Evolutionary conservation across 176 grass and related monocot genomes (phyloP), one percentile per base, ranked within the genome.

Genomic region (Triticum turgidum): DNA sequence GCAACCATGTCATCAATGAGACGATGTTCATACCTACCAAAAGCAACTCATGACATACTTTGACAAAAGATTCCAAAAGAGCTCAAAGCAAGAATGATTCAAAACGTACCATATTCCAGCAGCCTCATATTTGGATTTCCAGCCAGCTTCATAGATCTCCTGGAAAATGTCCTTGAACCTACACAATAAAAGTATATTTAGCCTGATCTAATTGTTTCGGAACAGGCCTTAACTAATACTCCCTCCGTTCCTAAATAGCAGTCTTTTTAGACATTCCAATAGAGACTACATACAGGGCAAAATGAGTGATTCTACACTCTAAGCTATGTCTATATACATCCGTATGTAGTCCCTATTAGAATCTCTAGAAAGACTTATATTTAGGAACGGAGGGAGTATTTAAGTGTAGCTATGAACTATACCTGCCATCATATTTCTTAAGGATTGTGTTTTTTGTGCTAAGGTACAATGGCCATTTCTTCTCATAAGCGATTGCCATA

Each of bases 351-450:
- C 32, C 32, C 32, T 32, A 32, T 32, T 32, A 32, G 3, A 32
- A 32, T 32, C 32, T 32, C 32, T 32, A 32, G 32, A 32, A 32
- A 32, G 32, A 32, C 32, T 32, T 32, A 3, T 32, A 32, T 32
- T 32, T 32, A 32, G 32, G 32, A 32, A 32, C 32, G 2, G 32
- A 32, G 32, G 32, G 32, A 32, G 32, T 32, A 34, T 54, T 80
- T 35, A 41, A 80, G 59, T 59, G 14, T 12, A 64, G 51, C 41
- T 29, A 82, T 70, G 9, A 67, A 75, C 7, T 86, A 98, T 86
- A 98, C 96, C 96, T 98, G 52, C 96, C 96, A 91, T 98, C 96
- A 58, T 98, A 98, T 84, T 98, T 98, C 79, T 98, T 98, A 82
- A 98, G 73, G 87, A 98, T 98, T 73, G 96, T 98, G 82, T 98